Percentiles rank a stretch among this genome's conserved stretches.
Evolutionary conservation across 2,329 filamentous ascomycete species (phyloP).

Genomic region (Penicillium sp.): DNA sequence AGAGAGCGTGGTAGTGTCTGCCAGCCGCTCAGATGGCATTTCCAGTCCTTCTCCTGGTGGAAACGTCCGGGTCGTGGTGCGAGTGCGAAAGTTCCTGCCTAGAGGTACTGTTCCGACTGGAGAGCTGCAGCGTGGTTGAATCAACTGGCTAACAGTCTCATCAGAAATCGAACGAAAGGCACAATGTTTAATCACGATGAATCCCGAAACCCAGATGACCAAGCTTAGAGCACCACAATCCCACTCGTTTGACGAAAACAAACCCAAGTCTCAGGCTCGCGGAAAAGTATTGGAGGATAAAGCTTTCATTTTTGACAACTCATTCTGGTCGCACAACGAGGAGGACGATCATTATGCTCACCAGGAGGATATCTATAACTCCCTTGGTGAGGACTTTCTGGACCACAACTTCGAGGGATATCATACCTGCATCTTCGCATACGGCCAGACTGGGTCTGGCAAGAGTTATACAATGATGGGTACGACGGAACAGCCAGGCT

Average conservation of each 20-base stretch:
- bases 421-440: constrained; percentile 98
- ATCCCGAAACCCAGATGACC: constrained; percentile 83
- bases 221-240: constrained; percentile 74
- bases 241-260: constrained; percentile 55
- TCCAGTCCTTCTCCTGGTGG: constrained; percentile 64
- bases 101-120: constrained; percentile 61
- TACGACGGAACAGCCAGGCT: constrained; percentile 77
- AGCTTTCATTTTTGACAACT: constrained; percentile 94
- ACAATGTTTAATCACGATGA: constrained; percentile 89
- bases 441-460: constrained; percentile 95
- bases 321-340: constrained; percentile 92
- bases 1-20: constrained; percentile 66
- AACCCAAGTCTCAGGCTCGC: constrained; percentile 66
- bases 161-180: constrained; percentile 80
- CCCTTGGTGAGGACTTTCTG: constrained; percentile 92
- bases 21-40: constrained; percentile 51
- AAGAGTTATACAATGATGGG: constrained; percentile 99
- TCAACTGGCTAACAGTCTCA: not conserved
- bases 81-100: constrained; percentile 78
- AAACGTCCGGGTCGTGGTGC: constrained; percentile 82
- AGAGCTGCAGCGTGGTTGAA: not conserved
- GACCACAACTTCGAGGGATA: constrained; percentile 99
- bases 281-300: constrained; percentile 81
- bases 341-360: constrained; percentile 83
- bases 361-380: constrained; percentile 93